phyloP scores from a whole-genome alignment of 2,329 filamentous ascomycete genomes.

The Ophiosphaerella narmari region DNA sequence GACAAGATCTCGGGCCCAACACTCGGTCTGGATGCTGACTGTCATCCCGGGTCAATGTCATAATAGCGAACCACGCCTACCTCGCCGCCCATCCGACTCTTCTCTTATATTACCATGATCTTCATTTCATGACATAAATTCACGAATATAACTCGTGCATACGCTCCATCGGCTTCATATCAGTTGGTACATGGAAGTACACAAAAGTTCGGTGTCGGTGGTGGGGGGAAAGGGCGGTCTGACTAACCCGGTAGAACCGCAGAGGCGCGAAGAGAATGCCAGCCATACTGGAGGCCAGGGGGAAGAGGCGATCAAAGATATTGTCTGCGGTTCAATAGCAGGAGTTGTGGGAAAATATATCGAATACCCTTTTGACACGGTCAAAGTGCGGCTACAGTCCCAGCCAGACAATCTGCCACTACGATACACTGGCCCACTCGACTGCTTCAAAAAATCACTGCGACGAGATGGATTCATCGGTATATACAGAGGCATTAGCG shows the following conservation, averaged over 20 bases:
- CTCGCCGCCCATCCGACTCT: constrained; percentile 38
- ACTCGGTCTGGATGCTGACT: constrained; percentile 10
- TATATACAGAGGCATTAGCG: constrained; percentile 90
- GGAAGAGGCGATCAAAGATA: constrained; percentile 78
- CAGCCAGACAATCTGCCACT: constrained; percentile 83
- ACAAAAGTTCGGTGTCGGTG: constrained; percentile 35
- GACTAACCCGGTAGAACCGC: constrained; percentile 20
- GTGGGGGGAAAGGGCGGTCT: constrained; percentile 36
- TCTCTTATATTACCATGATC: constrained; percentile 25
- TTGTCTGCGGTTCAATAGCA: constrained; percentile 87
- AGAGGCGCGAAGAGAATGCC: constrained; percentile 14
- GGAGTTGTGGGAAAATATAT: constrained; percentile 93
- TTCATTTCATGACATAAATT: constrained; percentile 19
- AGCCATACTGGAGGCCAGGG: constrained; percentile 48
- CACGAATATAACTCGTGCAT: constrained; percentile 4
- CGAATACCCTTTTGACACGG: constrained; percentile 97
- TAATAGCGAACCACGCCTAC: constrained; percentile 29
- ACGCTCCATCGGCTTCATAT: constrained; percentile 6
- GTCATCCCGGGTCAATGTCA: constrained; percentile 22
- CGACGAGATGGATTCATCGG: constrained; percentile 76
- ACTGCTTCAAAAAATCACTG: constrained; percentile 90
- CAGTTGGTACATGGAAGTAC: constrained; percentile 34
- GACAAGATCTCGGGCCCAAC: constrained; percentile 17
- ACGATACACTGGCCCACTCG: constrained; percentile 81
- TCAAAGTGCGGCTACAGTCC: constrained; percentile 97